Conservation (phyloP, 1,284 basidiomycete genomes). For the Tilletiaria anomala region DNA sequence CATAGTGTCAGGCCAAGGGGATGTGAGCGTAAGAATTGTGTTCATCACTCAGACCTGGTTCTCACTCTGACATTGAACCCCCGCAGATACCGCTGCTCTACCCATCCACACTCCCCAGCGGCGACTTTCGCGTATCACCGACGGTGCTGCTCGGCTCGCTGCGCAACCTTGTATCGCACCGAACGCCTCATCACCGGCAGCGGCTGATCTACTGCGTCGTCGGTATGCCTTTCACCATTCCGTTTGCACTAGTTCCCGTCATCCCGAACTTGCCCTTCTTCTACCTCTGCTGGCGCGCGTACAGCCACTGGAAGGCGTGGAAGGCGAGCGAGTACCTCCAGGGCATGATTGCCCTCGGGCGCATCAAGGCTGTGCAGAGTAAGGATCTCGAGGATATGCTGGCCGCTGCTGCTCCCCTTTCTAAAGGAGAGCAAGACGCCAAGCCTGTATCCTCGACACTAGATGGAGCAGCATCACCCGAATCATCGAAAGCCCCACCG, state of each 20-base stretch:
- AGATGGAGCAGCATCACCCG: no score
- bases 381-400: no score
- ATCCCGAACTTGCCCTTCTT: constrained; percentile 36
- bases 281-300: constrained; percentile 36
- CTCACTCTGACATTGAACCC: neutral
- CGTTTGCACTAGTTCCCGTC: constrained; percentile 32
- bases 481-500: no score
- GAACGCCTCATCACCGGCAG: constrained; percentile 26
- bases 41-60: neutral
- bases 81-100: constrained; percentile 24
- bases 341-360: no score
- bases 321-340: no score
- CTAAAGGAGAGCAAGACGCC: no score
- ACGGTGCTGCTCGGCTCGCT: constrained; percentile 16
- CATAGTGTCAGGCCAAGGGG: neutral
- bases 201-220: constrained; percentile 20
- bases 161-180: constrained; percentile 11
- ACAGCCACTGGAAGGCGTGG: constrained; percentile 22
- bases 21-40: neutral
- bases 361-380: no score
- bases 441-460: no score
- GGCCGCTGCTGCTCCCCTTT: no score
- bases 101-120: constrained; percentile 12
- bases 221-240: constrained; percentile 31
- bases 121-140: constrained; percentile 1